Evolutionary conservation across 2,329 filamentous ascomycete genomes (phyloP).

Genomic region (Aspergillus oerlinghausenensis): DNA sequence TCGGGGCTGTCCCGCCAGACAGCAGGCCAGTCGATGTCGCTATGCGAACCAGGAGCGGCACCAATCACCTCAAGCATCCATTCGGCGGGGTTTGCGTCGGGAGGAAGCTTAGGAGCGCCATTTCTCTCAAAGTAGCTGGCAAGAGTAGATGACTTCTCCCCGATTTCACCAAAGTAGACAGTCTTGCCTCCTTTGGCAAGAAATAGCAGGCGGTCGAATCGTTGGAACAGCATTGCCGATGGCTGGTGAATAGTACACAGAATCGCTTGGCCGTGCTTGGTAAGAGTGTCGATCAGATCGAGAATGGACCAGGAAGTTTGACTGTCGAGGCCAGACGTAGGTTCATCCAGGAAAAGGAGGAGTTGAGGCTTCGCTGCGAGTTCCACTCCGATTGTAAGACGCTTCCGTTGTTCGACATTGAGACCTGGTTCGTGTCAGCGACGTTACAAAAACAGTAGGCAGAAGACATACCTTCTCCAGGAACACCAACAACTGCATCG

Average conservation of each 20-base stretch:
- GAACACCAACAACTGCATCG: conserved; percentile 84
- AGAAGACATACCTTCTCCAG: conserved; percentile 63
- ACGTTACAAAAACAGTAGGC: neutral
- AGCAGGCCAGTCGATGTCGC: conserved; percentile 62
- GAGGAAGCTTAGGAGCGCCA: conserved; percentile 56
- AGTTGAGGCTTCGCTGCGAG: conserved; percentile 86
- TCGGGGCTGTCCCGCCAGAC: conserved; percentile 59
- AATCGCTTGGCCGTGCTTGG: conserved; percentile 83
- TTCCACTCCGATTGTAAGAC: conserved; percentile 93
- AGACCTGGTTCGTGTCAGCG: conserved; percentile 35
- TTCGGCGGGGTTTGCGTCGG: conserved; percentile 68
- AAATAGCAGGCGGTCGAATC: conserved; percentile 65
- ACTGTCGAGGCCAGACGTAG: conserved; percentile 87
- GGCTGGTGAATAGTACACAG: conserved; percentile 98
- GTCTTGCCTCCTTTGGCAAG: conserved; percentile 62
- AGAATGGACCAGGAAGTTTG: conserved; percentile 93
- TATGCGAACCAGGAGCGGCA: conserved; percentile 60
- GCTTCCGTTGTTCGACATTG: conserved; percentile 62
- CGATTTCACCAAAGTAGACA: conserved; percentile 66
- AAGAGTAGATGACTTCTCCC: conserved; percentile 53
- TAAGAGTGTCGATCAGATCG: conserved; percentile 81
- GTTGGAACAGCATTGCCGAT: conserved; percentile 91
- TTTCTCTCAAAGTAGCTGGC: conserved; percentile 62
- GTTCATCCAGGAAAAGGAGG: conserved; percentile 89
- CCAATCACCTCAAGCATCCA: conserved; percentile 62